Base-by-base conservation (phyloP, 208 protist species). In the Leishmania turanica region DNA sequence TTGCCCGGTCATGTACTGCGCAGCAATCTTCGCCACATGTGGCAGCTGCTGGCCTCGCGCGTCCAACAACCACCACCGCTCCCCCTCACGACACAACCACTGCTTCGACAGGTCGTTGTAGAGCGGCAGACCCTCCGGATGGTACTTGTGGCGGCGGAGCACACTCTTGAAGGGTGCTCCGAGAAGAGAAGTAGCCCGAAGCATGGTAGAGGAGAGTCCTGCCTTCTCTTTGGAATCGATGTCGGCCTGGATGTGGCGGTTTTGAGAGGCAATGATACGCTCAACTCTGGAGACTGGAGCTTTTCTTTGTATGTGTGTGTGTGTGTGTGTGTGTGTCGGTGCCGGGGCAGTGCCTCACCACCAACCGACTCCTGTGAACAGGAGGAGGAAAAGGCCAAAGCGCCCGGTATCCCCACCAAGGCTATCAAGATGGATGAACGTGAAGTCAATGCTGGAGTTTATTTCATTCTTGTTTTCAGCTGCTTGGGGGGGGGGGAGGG, bases 101-200 rank as follows among this genome's bases (percentile, higher is more conserved):
- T 98, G 95, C 85, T 97, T 97, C 8, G 93, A 97, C 81, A 97
- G 69, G 78, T 98, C 94, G 85, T 97, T 97, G 85, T 98, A 98
- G 17, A 96, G 87, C 6, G 94, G 93, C 9, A 97, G 84, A 15
- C 95, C 95, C 76, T 97, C 92, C 3, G 95, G 95, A 80, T 96
- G 93, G 49, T 89, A 87, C 79, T 97, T 96, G 90, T 98, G 95
- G 49, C 95, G 95, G 2, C 95, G 91, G 86, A 98, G 86, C n/a
- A 96, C 91, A 79, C 95, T 97, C 80, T 98, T 98, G 77, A 98
- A 98, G 17, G 93, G 93, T 54, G 92, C 93, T 4, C 54, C 51
- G 9, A 64, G 27, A 45, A 91, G 49, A 45, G 54, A 64, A 37
- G 86, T 92, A 6, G 24, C 45, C 40, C 90, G 88, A 60, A 93